Percentiles rank a stretch among this genome's conserved stretches.
Conservation (phyloP, 2,329 filamentous ascomycete genomes). For the Fusarium torulosum region DNA sequence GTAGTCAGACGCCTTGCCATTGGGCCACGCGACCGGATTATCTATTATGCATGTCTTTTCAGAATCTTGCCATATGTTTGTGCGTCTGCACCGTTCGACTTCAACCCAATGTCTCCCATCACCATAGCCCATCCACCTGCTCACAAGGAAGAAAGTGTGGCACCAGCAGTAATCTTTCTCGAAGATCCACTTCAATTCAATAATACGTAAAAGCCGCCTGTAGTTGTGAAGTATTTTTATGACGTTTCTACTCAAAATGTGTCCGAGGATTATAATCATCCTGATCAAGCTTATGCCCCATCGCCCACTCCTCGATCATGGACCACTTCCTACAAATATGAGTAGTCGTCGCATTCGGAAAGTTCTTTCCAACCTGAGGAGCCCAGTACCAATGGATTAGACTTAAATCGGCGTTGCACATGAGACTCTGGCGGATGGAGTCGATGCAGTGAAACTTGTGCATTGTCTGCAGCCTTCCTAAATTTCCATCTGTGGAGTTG, state of each 20-base stretch:
- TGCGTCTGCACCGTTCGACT: too few relatives aligned
- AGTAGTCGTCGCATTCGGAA: constrained; percentile 1
- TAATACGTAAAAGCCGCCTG: too few relatives aligned
- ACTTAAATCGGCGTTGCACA: constrained; percentile 3
- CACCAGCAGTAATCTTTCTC: too few relatives aligned
- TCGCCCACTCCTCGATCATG: neutral
- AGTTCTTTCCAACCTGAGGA: neutral
- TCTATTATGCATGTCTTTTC: neutral
- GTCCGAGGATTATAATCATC: neutral
- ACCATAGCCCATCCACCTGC: too few relatives aligned
- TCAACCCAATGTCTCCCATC: too few relatives aligned
- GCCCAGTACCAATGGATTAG: constrained; percentile 10
- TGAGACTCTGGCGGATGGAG: neutral
- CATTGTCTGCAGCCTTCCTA: neutral
- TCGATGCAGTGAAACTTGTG: constrained; percentile 20
- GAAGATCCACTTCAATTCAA: too few relatives aligned
- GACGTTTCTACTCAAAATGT: neutral
- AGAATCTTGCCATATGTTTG: neutral
- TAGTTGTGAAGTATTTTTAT: too few relatives aligned
- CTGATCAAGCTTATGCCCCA: neutral
- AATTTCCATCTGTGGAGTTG: neutral
- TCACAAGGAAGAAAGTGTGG: too few relatives aligned
- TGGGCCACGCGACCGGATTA: constrained; percentile 45
- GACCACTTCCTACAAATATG: constrained; percentile 6
- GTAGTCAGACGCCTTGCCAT: constrained; percentile 53